Evolutionary conservation across 352 stramenopile genomes (phyloP).

Genomic region (Globisporangium sylvaticum): DNA sequence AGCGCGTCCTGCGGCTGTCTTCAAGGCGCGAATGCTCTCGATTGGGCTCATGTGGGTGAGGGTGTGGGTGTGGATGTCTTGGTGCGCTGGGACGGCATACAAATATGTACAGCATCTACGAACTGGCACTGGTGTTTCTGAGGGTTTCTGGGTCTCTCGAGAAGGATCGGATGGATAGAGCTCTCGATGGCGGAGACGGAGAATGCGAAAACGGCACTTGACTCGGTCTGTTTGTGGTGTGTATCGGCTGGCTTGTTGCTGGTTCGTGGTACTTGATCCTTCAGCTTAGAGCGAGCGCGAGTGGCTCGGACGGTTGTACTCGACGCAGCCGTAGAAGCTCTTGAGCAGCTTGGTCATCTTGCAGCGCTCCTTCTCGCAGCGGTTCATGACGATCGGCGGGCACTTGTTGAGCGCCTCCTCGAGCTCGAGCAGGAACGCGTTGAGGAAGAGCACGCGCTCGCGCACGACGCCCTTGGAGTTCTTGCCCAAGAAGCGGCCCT

Average conservation of each 20-base stretch:
- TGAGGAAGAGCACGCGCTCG: constrained; percentile 76
- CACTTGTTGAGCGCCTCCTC: constrained; percentile 78
- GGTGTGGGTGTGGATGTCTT: no score
- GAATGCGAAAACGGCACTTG: constrained; percentile 9
- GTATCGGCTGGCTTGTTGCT: not conserved
- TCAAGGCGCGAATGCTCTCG: not conserved
- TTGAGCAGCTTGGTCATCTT: constrained; percentile 85
- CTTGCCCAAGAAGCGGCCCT: constrained; percentile 70
- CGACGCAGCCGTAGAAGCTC: constrained; percentile 78
- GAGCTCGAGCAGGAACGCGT: constrained; percentile 74
- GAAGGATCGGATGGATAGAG: not conserved
- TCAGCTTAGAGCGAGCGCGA: constrained; percentile 45
- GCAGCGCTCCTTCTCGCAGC: constrained; percentile 78
- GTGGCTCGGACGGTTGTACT: constrained; percentile 35
- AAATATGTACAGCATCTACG: constrained; percentile 5
- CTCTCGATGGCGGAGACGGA: not conserved
- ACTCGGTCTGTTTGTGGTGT: constrained; percentile 1
- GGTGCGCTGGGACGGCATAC: not conserved
- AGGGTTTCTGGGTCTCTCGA: constrained; percentile 1
- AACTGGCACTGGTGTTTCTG: constrained; percentile 8
- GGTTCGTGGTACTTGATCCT: no score
- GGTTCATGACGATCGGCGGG: constrained; percentile 61
- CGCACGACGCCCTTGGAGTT: constrained; percentile 78
- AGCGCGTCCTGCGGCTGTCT: not conserved
- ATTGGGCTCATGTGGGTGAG: not conserved